These are phyloP conservation scores for Phaseolus coccineus DNA, from an alignment of 331 rosid genomes.

Conservation along the genomic window DNA sequence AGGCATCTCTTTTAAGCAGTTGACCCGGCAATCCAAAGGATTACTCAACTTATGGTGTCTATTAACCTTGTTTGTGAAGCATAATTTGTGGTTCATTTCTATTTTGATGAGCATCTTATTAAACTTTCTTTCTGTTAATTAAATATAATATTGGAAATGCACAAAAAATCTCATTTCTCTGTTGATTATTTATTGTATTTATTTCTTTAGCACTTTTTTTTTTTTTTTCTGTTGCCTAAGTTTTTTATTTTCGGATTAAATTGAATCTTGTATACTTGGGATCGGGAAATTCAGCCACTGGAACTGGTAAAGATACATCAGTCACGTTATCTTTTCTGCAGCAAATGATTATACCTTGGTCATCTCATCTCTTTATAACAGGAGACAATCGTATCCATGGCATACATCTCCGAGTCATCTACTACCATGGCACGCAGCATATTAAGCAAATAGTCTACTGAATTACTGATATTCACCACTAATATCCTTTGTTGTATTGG, in stretches of 20 bases:
- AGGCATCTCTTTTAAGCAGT: constrained; percentile 23
- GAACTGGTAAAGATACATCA: background rate
- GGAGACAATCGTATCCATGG: background rate
- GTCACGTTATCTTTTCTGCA: background rate
- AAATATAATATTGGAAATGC: constrained; percentile 17
- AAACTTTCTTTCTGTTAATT: background rate
- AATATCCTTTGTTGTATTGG: background rate
- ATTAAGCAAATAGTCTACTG: background rate
- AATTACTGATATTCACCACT: background rate
- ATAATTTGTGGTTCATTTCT: constrained; percentile 12
- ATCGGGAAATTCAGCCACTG: constrained; percentile 16
- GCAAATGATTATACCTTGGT: background rate
- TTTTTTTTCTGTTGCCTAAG: background rate
- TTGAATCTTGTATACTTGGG: background rate
- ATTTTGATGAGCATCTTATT: constrained; percentile 1
- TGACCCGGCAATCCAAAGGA: constrained; percentile 29
- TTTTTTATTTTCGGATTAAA: background rate
- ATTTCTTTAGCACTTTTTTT: constrained; percentile 3
- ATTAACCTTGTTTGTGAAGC: constrained; percentile 1
- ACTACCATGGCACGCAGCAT: background rate
- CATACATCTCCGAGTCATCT: no score
- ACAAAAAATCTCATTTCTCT: no score
- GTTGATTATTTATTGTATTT: no score
- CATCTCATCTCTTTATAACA: background rate
- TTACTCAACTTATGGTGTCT: background rate